Base-by-base conservation (phyloP, 495 filamentous ascomycete species). In the Penicillium cataractarum region DNA sequence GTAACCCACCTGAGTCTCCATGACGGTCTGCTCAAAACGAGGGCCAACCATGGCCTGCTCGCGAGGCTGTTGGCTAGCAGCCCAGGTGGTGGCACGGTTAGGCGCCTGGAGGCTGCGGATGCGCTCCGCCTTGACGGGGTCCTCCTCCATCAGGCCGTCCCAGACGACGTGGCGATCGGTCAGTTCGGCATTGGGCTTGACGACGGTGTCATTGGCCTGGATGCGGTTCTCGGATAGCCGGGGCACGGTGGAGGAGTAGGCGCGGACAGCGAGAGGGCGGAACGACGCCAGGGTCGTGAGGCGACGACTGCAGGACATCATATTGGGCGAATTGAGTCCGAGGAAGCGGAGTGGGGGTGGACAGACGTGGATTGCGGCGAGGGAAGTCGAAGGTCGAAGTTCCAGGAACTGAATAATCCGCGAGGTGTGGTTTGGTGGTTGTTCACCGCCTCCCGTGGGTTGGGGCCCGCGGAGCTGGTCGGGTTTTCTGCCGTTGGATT, bases 1-100 rank as follows among this genome's bases (percentile, higher is more conserved):
- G n/a, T 24, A 53, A 79, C 89, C 55, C 78, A 97, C 93, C 88
- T 97, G 95, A 68, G 86, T 80, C 70, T 89, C 86, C 81, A 97
- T 90, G 65, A 93, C 90, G 17, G 91, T 97, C 85, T 97, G 94
- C 83, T 99, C 95, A 69, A 99, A 99, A 64, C 95, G 83, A 64
- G 95, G 95, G 35, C 95, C 95, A 17, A 84, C 82, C 95, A 99
- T 99, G 19, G 90, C 95, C 75, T 84, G 72, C 52, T 82, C 83
- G 62, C 94, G 82, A 17, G 91, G 90, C 74, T 85, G 84, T 84
- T 99, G 95, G 79, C 84, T 93, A 65, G 85, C 75, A 39, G 90
- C 90, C 95, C 95, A 99, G 59, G 90, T 82, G 24, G 75, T 83
- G 46, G 81, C 77, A 37, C 92, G 87, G 82, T 99, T 98, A 22